Evolutionary conservation across 441 rosid species (phyloP).

Genomic region (Euphorbia schlechtendalii): DNA sequence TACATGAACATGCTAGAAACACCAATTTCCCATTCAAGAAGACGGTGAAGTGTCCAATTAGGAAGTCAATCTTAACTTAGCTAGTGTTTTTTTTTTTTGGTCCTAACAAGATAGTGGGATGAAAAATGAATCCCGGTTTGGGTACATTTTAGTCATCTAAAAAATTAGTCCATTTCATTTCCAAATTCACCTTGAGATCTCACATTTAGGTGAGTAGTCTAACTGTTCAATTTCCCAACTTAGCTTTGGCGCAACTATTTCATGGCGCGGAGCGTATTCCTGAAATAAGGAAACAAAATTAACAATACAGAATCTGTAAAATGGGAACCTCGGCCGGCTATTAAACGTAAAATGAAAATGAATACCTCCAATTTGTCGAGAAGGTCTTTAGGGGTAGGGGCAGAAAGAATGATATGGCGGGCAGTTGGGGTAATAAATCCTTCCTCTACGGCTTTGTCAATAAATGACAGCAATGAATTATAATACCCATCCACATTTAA

Average conservation of each 20-base stretch:
- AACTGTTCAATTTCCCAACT: constrained; percentile 72
- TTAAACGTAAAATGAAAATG: no score
- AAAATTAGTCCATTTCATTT: constrained; percentile 24
- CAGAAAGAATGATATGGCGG: constrained; percentile 80
- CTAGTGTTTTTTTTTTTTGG: not conserved
- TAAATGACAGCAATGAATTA: constrained; percentile 64
- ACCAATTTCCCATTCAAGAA: constrained; percentile 11
- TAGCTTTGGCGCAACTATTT: constrained; percentile 65
- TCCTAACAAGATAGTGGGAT: not conserved
- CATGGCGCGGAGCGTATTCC: constrained; percentile 84
- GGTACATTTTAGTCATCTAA: constrained; percentile 22
- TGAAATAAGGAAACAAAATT: constrained; percentile 12
- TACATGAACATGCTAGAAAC: not conserved
- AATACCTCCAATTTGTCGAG: constrained; percentile 90
- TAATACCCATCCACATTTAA: constrained; percentile 85
- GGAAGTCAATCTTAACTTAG: constrained; percentile 21
- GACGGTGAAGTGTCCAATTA: constrained; percentile 16
- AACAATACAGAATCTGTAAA: no score
- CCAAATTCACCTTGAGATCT: constrained; percentile 52
- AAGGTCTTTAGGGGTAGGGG: constrained; percentile 62
- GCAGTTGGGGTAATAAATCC: constrained; percentile 77
- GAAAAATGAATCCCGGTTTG: not conserved
- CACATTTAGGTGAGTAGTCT: constrained; percentile 40
- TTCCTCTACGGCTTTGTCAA: constrained; percentile 90
- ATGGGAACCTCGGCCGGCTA: no score